Evolutionary conservation across 805 yeast species (phyloP).

Genomic region (Sugiyamaella smithiae): DNA sequence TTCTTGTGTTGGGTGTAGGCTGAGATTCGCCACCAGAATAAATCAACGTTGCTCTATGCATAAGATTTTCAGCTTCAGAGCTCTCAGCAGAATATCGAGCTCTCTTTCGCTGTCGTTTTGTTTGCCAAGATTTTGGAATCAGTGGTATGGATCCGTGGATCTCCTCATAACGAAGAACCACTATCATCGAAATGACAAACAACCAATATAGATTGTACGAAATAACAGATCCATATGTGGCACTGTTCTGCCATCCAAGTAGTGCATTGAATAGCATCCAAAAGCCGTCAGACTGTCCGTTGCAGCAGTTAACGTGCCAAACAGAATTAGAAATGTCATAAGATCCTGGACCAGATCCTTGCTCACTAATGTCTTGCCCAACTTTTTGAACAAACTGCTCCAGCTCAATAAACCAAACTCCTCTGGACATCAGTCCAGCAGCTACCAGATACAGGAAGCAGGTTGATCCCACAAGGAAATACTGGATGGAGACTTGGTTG

Average conservation of each 20-base stretch:
- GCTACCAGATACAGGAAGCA: slow-evolving; percentile 81
- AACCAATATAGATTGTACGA: slow-evolving; percentile 75
- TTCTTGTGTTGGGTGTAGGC: slow-evolving; percentile 4
- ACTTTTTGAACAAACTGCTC: slow-evolving; percentile 72
- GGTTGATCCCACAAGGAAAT: slow-evolving; percentile 70
- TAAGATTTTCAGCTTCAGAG: slow-evolving; percentile 14
- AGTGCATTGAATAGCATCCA: slow-evolving; percentile 91
- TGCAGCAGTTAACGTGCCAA: slow-evolving; percentile 96
- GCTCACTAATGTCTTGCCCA: slow-evolving; percentile 83
- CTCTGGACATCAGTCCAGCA: slow-evolving; percentile 81
- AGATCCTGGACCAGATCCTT: slow-evolving; percentile 91
- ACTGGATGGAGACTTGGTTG: slow-evolving; percentile 68
- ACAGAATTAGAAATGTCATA: slow-evolving; percentile 75
- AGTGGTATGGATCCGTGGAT: slow-evolving; percentile 60
- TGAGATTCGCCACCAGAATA: slow-evolving; percentile 11
- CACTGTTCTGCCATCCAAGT: slow-evolving; percentile 92
- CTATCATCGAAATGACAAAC: slow-evolving; percentile 43
- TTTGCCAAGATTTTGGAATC: slow-evolving; percentile 60
- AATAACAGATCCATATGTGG: slow-evolving; percentile 81
- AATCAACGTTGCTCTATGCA: slow-evolving; percentile 12
- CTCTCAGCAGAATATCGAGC: not conserved
- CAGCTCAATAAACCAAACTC: slow-evolving; percentile 86
- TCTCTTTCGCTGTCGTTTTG: slow-evolving; percentile 1
- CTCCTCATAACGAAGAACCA: slow-evolving; percentile 47
- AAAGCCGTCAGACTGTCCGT: slow-evolving; percentile 85